These are phyloP conservation scores for Kwoniella newhampshirensis DNA, from an alignment of 768 basidiomycete genomes.

Conservation along the genomic window DNA sequence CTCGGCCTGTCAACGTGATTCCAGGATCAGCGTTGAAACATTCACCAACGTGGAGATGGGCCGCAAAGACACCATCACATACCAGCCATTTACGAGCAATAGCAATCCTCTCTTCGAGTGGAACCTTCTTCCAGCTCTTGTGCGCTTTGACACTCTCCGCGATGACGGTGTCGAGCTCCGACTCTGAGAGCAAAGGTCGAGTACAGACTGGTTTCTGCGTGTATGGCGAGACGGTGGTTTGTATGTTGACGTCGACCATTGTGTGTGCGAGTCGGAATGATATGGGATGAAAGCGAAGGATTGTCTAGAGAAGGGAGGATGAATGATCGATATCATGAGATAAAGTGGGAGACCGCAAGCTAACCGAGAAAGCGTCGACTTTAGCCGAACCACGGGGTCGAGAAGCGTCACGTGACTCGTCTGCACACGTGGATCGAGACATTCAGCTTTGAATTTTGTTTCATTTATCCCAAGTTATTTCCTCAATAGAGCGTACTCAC, in stretches of 20 bases:
- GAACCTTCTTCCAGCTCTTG: constrained; percentile 66
- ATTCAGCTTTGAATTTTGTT: neutral
- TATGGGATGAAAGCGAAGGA: neutral
- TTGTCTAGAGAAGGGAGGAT: neutral
- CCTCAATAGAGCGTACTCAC: too few relatives aligned
- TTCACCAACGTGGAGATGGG: too few relatives aligned
- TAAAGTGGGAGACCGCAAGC: too few relatives aligned
- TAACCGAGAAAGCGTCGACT: too few relatives aligned
- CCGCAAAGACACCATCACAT: constrained; percentile 54
- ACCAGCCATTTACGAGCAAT: constrained; percentile 73
- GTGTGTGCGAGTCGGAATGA: neutral
- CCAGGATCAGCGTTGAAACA: constrained; percentile 12
- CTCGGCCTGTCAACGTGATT: constrained; percentile 55
- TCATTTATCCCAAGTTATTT: too few relatives aligned
- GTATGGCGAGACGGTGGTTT: constrained; percentile 83
- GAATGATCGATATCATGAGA: too few relatives aligned
- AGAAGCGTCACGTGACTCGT: neutral
- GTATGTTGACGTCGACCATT: constrained; percentile 53
- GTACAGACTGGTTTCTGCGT: constrained; percentile 69
- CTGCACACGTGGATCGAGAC: neutral
- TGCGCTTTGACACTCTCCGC: constrained; percentile 66
- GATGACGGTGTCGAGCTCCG: constrained; percentile 66
- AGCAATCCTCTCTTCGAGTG: constrained; percentile 65
- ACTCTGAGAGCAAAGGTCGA: constrained; percentile 63
- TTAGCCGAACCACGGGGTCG: too few relatives aligned